Percentiles rank a stretch among this genome's conserved stretches.
Conservation (phyloP, 805 yeast species). For the Lipomyces yamadae region DNA sequence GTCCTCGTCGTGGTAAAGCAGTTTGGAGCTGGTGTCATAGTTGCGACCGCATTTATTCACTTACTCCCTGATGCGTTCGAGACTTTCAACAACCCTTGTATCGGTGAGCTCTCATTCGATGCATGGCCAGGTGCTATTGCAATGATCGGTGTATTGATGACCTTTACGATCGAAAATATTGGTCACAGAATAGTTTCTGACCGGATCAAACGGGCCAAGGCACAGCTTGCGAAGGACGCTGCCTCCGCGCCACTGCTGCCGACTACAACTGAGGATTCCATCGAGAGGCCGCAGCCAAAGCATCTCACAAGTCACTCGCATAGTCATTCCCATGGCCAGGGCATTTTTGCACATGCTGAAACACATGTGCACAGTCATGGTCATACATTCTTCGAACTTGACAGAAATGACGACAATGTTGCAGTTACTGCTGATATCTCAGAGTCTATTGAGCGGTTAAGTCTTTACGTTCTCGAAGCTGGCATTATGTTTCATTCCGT, state of each 20-base stretch:
- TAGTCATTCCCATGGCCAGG: conserved; percentile 15
- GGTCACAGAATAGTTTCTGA: conserved; percentile 41
- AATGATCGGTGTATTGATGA: conserved; percentile 54
- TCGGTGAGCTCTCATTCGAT: conserved; percentile 62
- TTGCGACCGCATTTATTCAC: conserved; percentile 82
- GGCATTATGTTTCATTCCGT: conserved; percentile 78
- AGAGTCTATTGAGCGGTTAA: conserved; percentile 29
- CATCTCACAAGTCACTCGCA: neutral
- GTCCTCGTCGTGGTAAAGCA: conserved; percentile 60
- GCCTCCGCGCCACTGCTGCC: conserved; percentile 4
- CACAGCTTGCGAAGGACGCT: conserved; percentile 4
- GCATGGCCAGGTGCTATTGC: conserved; percentile 60
- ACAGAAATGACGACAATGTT: neutral
- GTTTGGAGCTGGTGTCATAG: conserved; percentile 84
- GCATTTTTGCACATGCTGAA: conserved; percentile 17
- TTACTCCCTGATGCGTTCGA: conserved; percentile 71
- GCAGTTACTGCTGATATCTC: conserved; percentile 9
- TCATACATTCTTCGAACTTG: conserved; percentile 55
- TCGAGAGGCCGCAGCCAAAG: neutral
- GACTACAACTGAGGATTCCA: neutral
- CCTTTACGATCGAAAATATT: conserved; percentile 58
- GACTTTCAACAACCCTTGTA: conserved; percentile 59
- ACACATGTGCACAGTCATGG: conserved; percentile 44
- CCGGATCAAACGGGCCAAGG: conserved; percentile 21
- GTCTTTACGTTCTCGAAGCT: conserved; percentile 58